Base-by-base conservation (phyloP, 352 stramenopile species). In the Globisporangium camurandrum region DNA sequence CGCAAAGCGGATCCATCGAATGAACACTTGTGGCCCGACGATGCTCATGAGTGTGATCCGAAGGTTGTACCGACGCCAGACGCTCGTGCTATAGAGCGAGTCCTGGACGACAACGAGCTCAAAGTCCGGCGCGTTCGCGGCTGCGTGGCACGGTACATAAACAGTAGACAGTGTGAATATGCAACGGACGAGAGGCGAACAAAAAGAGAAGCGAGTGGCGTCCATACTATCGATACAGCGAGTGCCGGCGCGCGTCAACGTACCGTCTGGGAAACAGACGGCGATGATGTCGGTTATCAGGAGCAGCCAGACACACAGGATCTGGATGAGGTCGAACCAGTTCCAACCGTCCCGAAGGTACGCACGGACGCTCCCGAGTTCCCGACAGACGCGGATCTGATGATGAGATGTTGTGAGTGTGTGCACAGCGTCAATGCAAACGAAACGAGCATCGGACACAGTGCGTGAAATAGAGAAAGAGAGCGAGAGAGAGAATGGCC, bases 1-100 rank as follows among this genome's bases (percentile, higher is more conserved):
- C 9, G 75, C 76, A 56, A 89, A 89, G 47, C 84, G 77, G 49
- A 92, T 85, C 75, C 80, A 92, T 9, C 80, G 80, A 36, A 92
- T 67, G 49, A 88, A 89, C 17, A 92, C 81, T 50, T 87, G 74
- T 10, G 75, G 77, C 0, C 75, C 80, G 14, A 88, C 71, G 36
- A 89, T 87, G 54, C 69, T 81, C 75, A 89, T 86, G 14, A 91
- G 49, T 17, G 76, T 88, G 30, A 72, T 86, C 17, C 75, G 80
- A 8, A 88, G 73, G 33, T 83, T 84, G 53, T 91, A 91, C 7
- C 57, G 51, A 16, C 80, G 56, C 63, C 71, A 86, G 16, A 77
- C 71, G 26, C 46, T 68, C 19, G 64, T 62, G 47, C 51, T 71
- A 49, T 88, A 84, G 30, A 85, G 56, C 17, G 77, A 83, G 51